Conservation (phyloP, 2,329 filamentous ascomycete genomes). For the Ceratocystis diversiconidia region DNA sequence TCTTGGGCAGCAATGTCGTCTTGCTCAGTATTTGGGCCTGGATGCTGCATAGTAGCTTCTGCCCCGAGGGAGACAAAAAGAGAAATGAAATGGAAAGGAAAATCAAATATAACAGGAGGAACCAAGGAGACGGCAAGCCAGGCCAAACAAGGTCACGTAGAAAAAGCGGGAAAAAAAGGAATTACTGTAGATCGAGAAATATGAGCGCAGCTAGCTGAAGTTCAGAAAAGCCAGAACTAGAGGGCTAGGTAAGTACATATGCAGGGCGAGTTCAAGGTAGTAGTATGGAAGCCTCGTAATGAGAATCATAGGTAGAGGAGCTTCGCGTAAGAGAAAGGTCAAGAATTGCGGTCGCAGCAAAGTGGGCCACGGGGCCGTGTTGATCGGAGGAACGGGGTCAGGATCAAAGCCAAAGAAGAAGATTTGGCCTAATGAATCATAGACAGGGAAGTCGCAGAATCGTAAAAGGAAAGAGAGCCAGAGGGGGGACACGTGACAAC, state of each 20-base stretch:
- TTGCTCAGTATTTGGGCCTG: not conserved
- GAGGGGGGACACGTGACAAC: not conserved
- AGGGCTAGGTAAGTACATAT: not conserved
- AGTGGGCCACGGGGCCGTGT: not conserved
- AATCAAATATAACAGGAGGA: not conserved
- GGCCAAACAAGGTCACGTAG: not conserved
- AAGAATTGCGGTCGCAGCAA: not conserved
- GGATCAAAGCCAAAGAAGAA: not conserved
- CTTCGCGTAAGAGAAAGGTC: not conserved
- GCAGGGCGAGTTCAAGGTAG: not conserved
- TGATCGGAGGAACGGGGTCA: not conserved
- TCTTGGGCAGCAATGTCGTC: constrained; percentile 3
- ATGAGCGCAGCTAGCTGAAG: not conserved
- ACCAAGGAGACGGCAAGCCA: not conserved
- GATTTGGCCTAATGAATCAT: not conserved
- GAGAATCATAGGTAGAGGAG: not conserved
- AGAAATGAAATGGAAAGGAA: not conserved
- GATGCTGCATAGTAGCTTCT: not conserved
- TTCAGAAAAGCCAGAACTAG: not conserved
- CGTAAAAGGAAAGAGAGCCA: not conserved
- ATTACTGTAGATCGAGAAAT: not conserved
- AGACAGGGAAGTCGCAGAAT: not conserved
- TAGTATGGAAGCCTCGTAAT: constrained; percentile 2
- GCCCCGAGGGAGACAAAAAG: not conserved
- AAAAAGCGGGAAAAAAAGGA: not conserved